Evolutionary conservation across 2,329 filamentous ascomycete species (phyloP).

Genomic region (Penicillium italicum): DNA sequence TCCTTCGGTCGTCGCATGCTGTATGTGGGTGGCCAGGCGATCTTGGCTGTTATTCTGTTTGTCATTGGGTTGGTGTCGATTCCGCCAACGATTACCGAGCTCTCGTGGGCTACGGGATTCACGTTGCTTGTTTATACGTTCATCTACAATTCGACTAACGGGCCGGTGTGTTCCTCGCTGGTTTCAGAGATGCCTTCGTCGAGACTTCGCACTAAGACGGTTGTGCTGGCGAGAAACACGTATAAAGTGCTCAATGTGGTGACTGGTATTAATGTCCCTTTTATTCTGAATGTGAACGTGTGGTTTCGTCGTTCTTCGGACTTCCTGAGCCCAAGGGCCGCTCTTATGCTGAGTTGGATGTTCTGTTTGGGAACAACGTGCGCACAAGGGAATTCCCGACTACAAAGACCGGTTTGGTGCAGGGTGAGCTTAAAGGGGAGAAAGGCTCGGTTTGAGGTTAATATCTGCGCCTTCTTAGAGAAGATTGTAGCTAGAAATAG

Average conservation of each 20-base stretch:
- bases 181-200: conserved; percentile 54
- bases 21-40: conserved; percentile 31
- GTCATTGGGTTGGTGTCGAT: conserved; percentile 25
- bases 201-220: conserved; percentile 53
- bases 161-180: conserved; percentile 52
- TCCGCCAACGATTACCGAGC: conserved; percentile 17
- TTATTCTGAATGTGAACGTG: conserved; percentile 78
- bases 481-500: not conserved
- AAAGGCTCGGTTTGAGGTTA: not conserved
- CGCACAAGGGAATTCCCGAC: conserved; percentile 64
- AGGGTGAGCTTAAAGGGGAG: conserved; percentile 3
- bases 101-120: conserved; percentile 42
- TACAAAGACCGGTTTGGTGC: conserved; percentile 39
- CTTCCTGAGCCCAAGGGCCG: conserved; percentile 72
- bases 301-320: conserved; percentile 76
- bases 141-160: conserved; percentile 53
- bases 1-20: conserved; percentile 40
- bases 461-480: not conserved
- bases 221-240: conserved; percentile 49
- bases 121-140: conserved; percentile 54
- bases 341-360: conserved; percentile 75
- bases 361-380: conserved; percentile 69
- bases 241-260: conserved; percentile 46
- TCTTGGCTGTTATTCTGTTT: conserved; percentile 13
- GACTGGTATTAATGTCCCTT: conserved; percentile 69